Conservation (phyloP, 164 flowering plant genomes). For the Piper longum region DNA sequence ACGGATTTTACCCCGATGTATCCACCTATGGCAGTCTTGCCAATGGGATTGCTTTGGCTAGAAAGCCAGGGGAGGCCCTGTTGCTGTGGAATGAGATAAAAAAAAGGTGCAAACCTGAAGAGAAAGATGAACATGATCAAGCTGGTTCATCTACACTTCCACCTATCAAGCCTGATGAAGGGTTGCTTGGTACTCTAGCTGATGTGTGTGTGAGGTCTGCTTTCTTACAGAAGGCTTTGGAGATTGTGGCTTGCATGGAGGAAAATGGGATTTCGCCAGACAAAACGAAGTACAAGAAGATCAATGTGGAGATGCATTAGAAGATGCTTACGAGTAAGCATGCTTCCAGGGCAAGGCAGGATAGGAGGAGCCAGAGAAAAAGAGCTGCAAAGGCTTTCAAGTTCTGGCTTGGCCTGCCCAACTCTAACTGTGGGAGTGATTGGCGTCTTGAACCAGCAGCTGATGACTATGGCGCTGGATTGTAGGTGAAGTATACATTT, state of each 20-base stretch:
- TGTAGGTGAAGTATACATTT: background rate
- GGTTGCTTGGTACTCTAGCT: slow-evolving; percentile 69
- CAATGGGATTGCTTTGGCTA: slow-evolving; percentile 67
- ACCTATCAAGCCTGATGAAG: slow-evolving; percentile 73
- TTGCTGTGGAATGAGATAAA: slow-evolving; percentile 87
- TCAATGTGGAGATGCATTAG: slow-evolving; percentile 96
- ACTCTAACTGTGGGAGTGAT: slow-evolving; percentile 82
- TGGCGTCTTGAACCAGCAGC: slow-evolving; percentile 54
- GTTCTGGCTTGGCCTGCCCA: slow-evolving; percentile 95
- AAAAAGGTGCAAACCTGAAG: slow-evolving; percentile 35
- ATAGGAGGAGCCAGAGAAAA: slow-evolving; percentile 67
- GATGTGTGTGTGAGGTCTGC: slow-evolving; percentile 92
- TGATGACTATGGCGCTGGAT: slow-evolving; percentile 15
- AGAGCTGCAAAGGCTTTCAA: slow-evolving; percentile 95
- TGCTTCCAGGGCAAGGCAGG: slow-evolving; percentile 90
- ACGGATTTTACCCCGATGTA: slow-evolving; percentile 60
- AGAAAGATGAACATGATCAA: slow-evolving; percentile 12
- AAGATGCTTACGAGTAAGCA: slow-evolving; percentile 97
- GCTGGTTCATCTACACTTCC: slow-evolving; percentile 21
- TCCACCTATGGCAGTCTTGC: slow-evolving; percentile 89
- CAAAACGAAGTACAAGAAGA: slow-evolving; percentile 66
- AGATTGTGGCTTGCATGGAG: slow-evolving; percentile 95
- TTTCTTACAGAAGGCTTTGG: slow-evolving; percentile 81
- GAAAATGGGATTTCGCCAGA: slow-evolving; percentile 83
- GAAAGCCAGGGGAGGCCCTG: slow-evolving; percentile 91